Percentiles rank a stretch among this genome's conserved stretches.
These are phyloP conservation scores for Phytopythium helicoides DNA, from an alignment of 352 stramenopile species.

Conservation along the genomic window DNA sequence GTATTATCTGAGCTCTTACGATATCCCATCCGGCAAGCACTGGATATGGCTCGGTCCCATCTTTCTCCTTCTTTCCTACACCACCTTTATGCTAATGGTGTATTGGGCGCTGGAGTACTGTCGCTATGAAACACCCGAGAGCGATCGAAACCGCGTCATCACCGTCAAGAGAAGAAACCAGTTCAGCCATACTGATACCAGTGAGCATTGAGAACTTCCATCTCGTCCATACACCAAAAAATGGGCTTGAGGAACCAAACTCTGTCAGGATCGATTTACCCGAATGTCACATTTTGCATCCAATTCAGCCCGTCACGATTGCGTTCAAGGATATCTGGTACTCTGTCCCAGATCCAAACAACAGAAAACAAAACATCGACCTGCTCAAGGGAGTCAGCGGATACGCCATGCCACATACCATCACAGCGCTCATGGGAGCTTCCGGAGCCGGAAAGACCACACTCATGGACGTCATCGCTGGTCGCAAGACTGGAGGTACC, in stretches of 20 bases:
- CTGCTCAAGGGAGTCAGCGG: conserved; percentile 81
- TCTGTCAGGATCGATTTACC: too few relatives aligned
- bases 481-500: conserved; percentile 28
- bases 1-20: conserved; percentile 33
- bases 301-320: conserved; percentile 35
- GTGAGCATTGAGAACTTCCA: too few relatives aligned
- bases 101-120: conserved; percentile 25
- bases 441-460: conserved; percentile 44
- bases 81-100: conserved; percentile 31
- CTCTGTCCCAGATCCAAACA: conserved; percentile 27
- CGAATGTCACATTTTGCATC: conserved; percentile 9
- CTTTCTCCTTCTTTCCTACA: conserved; percentile 28
- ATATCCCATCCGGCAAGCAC: conserved; percentile 23
- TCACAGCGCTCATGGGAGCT: conserved; percentile 66
- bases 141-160: conserved; percentile 16
- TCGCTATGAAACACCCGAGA: conserved; percentile 1
- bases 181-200: too few relatives aligned
- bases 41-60: conserved; percentile 34
- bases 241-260: too few relatives aligned
- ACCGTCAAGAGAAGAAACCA: not conserved
- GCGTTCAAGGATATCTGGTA: conserved; percentile 43
- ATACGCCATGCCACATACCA: conserved; percentile 34
- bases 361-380: conserved; percentile 41
- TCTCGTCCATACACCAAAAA: too few relatives aligned
- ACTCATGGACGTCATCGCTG: conserved; percentile 35